Evolutionary conservation across 306 rosid genomes (phyloP).

Genomic region (Gillenia trifoliata): DNA sequence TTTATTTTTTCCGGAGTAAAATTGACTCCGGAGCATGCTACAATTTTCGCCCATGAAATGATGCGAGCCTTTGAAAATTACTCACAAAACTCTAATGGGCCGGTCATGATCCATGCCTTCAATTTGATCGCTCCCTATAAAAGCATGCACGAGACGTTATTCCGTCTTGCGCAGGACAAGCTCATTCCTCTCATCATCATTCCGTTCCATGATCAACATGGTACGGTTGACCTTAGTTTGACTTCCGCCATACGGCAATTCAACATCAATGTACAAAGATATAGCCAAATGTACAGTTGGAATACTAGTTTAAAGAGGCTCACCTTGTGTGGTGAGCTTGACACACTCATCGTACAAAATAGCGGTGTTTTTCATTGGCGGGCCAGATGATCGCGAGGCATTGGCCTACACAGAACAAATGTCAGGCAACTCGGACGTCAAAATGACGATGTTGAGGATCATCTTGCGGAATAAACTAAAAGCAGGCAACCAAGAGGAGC

Average conservation of each 20-base stretch:
- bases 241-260: slow-evolving; percentile 41
- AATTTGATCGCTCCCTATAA: slow-evolving; percentile 47
- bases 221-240: slow-evolving; percentile 28
- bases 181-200: slow-evolving; percentile 50
- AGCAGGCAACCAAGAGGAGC: background rate
- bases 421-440: slow-evolving; percentile 2
- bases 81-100: slow-evolving; percentile 34
- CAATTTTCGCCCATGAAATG: slow-evolving; percentile 26
- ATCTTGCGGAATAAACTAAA: background rate
- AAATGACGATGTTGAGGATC: background rate
- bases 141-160: slow-evolving; percentile 48
- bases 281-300: slow-evolving; percentile 82
- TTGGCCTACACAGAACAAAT: slow-evolving; percentile 57
- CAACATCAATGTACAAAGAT: slow-evolving; percentile 52
- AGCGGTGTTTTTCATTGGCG: slow-evolving; percentile 63
- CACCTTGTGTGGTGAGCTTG: slow-evolving; percentile 23
- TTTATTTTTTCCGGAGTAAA: too few relatives aligned
- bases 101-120: slow-evolving; percentile 24
- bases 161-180: slow-evolving; percentile 28
- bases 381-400: slow-evolving; percentile 66
- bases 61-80: slow-evolving; percentile 41
- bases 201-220: slow-evolving; percentile 47
- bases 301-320: slow-evolving; percentile 52
- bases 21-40: too few relatives aligned
- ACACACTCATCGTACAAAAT: slow-evolving; percentile 27